phyloP scores from a whole-genome alignment of 129 eudicot species.

The sunflower (Helianthus annuus) region DNA sequence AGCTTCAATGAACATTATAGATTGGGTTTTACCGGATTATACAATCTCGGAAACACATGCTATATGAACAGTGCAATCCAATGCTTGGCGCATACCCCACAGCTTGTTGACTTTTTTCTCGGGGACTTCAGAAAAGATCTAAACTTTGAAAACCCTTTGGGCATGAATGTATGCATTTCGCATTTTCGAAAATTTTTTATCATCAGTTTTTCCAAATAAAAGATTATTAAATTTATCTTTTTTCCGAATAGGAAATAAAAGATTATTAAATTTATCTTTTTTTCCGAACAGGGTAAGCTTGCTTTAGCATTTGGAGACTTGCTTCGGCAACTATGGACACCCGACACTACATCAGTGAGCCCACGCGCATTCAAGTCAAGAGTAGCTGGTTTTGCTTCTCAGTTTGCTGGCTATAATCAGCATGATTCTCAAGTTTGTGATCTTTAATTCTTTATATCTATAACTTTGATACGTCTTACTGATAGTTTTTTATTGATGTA shows the following conservation, averaged over 20 bases:
- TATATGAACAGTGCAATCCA: conserved; percentile 91
- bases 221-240: background rate
- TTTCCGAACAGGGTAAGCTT: conserved; percentile 65
- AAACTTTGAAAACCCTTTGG: conserved; percentile 79
- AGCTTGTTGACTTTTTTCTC: conserved; percentile 82
- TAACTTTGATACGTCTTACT: background rate
- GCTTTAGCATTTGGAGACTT: conserved; percentile 86
- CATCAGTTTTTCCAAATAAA: no score
- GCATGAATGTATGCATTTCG: conserved; percentile 67
- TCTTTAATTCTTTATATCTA: background rate
- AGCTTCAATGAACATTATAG: conserved; percentile 35
- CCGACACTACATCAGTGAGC: conserved; percentile 52
- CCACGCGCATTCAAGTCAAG: conserved; percentile 68
- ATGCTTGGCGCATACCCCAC: conserved; percentile 82
- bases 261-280: conserved; percentile 13
- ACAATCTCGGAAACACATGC: conserved; percentile 90
- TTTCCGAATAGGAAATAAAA: background rate
- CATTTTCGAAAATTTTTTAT: background rate
- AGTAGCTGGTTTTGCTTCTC: conserved; percentile 66
- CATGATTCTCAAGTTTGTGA: conserved; percentile 89
- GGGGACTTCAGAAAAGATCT: conserved; percentile 77
- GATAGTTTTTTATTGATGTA: background rate
- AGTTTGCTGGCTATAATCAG: conserved; percentile 80
- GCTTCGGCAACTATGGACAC: conserved; percentile 77
- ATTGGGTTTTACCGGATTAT: conserved; percentile 80